Base-by-base conservation (phyloP, 2,329 filamentous ascomycete species). In the Aureobasidium sp. region DNA sequence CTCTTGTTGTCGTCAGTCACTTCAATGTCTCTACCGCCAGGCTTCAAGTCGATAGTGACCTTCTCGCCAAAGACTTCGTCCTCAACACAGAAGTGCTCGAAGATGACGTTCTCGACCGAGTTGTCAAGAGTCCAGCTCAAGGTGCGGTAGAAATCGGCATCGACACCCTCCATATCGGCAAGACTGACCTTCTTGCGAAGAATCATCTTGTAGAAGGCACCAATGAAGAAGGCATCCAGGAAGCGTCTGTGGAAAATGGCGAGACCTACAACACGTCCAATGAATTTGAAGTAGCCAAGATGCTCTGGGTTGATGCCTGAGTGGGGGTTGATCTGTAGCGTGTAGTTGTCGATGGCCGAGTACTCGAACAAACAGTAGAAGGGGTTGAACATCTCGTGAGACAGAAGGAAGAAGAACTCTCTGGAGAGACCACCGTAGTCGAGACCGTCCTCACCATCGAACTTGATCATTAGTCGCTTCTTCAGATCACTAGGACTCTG, bases 331-430 rank as follows among this genome's bases (percentile, higher is more conserved):
- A 99, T 99, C 77, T 99, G 94, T 60, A 99, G 87, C 31, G 94
- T 99, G 78, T 99, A 99, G 78, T 99, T 99, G 84, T 99, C 94
- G 79, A 99, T 94, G 40, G 94, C 94, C 27, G 94, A 97, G 76
- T 99, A 99, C 77, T 99, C 94, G 79, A 99, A 99, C 58, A 99
- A 81, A 74, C 94, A 99, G 79, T 99, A 99, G 78, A 99, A 99
- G 33, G 94, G 94, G 75, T 99, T 99, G 79, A 99, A 99, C 94
- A 99, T 99, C 79, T 99, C 94, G 77, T 99, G 94, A 17, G 93
- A 97, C 60, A 99, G 84, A 42, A 99, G 80, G 85, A 99, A 99
- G 81, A 99, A 99, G 80, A 99, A 99, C 76, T 99, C 94, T 83
- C 92, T 84, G 37, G 94, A 99, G 60, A 99, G 82, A 81, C 94